Base-by-base conservation (phyloP, 2,329 filamentous ascomycete species). In the Xylaria multiplex region DNA sequence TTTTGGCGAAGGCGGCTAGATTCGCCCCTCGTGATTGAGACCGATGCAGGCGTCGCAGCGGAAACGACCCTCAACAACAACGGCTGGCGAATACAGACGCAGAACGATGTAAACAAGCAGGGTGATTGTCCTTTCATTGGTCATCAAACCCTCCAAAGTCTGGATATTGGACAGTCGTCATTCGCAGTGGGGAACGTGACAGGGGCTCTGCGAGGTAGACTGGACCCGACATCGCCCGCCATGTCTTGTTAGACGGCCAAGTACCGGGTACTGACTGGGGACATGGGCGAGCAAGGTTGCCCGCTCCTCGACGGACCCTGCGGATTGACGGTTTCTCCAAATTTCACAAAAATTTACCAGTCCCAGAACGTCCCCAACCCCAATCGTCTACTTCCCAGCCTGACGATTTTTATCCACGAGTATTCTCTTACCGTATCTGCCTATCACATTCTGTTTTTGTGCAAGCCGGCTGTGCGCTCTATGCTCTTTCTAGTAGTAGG, bases 391-490 rank as follows among this genome's bases (percentile, higher is more conserved):
- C 42, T 61, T 66, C 71, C 74, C 73, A 75, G 74, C 74, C 74
- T 75, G 71, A 72, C 62, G 69, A 75, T 75, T 75, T 75, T 75
- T 73, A 70, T 70, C 68, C 68, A 62, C 59, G 43, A 65, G 58
- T 59, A 63, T 53, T 66, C 66, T 69, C 64, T 59, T 53, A 62
- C 57, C 22, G 13, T 63, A 62, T 70, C 56, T 71, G 70, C 73
- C 72, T 69, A 74, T 74, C 72, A 75, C 70, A 73, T 64, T 72
- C 72, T 73, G 53, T 64, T 74, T 76, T 75, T 75, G 71, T 76
- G 71, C 73, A 76, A 69, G 59, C 40, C 49, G 55, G 43, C 64
- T 66, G 62, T 62, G 64, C 59, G 37, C 30, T 56, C 45, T 54
- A 35, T 63, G 35, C 61, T 57, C 40, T 64, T 30, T 45, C 46